Evolutionary conservation across 345 rosid species (phyloP).

Genomic region (Acer yangbiense): DNA sequence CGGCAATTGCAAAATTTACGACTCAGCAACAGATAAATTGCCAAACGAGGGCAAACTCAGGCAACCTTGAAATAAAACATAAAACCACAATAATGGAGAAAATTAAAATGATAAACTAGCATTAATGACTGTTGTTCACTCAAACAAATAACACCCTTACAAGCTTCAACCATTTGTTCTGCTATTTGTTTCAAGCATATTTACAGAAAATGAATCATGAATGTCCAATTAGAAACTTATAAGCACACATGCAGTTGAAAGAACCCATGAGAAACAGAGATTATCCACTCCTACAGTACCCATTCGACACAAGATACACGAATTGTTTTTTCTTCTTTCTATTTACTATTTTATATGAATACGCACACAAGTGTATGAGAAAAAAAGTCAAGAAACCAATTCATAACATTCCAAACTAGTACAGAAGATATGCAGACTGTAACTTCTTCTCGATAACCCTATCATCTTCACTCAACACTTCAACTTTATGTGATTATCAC

Average conservation of each 20-base stretch:
- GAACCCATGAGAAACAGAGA: not conserved
- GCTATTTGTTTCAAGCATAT: not conserved
- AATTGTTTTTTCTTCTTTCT: not conserved
- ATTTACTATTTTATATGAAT: not conserved
- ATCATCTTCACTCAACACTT: conserved; percentile 1
- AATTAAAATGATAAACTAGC: not conserved
- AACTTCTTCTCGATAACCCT: not conserved
- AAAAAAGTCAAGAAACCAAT: not conserved
- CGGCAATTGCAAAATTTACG: not conserved
- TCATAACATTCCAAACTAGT: not conserved
- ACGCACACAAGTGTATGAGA: not conserved
- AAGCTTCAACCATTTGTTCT: not conserved
- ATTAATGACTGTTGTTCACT: not conserved
- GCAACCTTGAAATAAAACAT: not conserved
- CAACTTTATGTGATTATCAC: not conserved
- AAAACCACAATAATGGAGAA: not conserved
- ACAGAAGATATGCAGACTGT: not conserved
- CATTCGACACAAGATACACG: not conserved
- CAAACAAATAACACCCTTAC: not conserved
- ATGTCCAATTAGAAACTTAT: not conserved
- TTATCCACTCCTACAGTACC: not conserved
- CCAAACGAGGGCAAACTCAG: not conserved
- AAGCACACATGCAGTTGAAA: not conserved
- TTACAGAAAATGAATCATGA: not conserved
- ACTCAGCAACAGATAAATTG: not conserved